Evolutionary conservation across 768 basidiomycete genomes (phyloP).

Genomic region (Lactifluus piperatus): DNA sequence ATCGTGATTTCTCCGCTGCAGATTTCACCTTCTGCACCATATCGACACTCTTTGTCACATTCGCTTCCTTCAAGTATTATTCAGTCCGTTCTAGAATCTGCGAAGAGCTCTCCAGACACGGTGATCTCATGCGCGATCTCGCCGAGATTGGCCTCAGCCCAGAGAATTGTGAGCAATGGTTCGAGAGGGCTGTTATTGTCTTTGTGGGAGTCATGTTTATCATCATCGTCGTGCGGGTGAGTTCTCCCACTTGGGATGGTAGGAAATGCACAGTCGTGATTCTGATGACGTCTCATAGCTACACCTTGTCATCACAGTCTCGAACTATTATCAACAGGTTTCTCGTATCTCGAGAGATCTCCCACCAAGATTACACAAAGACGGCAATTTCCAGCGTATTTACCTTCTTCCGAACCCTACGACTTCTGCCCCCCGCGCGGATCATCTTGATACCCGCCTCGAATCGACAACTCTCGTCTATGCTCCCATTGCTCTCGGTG

Average conservation of each 20-base stretch:
- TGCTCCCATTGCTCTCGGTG: conserved; percentile 54
- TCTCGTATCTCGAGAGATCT: conserved; percentile 32
- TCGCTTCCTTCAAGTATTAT: conserved; percentile 46
- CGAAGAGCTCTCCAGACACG: conserved; percentile 66
- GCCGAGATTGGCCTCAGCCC: conserved; percentile 63
- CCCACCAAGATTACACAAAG: conserved; percentile 16
- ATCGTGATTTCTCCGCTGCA: conserved; percentile 74
- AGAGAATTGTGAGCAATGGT: conserved; percentile 77
- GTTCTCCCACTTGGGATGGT: conserved; percentile 23
- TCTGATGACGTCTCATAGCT: conserved; percentile 35
- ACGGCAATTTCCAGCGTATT: conserved; percentile 45
- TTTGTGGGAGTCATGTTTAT: conserved; percentile 51
- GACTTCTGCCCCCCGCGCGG: conserved; percentile 22
- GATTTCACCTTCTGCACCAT: conserved; percentile 66
- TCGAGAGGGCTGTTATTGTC: conserved; percentile 55
- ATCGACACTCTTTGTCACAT: conserved; percentile 46
- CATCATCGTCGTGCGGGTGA: conserved; percentile 57
- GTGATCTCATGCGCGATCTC: conserved; percentile 63
- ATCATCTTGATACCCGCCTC: not conserved
- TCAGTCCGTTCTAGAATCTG: conserved; percentile 53
- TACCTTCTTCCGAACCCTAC: conserved; percentile 46
- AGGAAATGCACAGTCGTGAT: not conserved
- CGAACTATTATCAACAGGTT: conserved; percentile 53
- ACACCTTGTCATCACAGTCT: conserved; percentile 67
- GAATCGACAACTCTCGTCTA: conserved; percentile 39